Evolutionary conservation across 345 rosid genomes (phyloP).

Genomic region (Acer yangbiense): DNA sequence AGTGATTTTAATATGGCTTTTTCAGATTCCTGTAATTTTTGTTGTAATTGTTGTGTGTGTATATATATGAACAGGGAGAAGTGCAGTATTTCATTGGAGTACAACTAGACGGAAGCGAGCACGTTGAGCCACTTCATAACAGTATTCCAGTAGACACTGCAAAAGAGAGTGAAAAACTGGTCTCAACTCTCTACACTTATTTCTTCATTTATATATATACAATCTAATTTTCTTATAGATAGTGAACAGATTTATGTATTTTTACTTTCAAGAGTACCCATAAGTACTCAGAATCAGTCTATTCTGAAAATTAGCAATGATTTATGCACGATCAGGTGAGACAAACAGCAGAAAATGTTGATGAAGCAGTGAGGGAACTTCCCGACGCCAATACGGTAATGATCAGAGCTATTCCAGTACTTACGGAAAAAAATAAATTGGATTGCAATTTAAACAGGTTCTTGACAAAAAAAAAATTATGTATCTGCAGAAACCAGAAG

Average conservation of each 20-base stretch:
- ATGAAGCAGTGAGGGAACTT: conserved; percentile 91
- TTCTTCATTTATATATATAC: background rate
- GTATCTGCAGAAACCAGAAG: conserved; percentile 80
- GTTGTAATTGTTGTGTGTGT: conserved; percentile 6
- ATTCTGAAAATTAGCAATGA: conserved; percentile 9
- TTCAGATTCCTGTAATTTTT: background rate
- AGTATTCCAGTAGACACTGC: conserved; percentile 67
- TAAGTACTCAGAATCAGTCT: background rate
- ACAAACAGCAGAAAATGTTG: conserved; percentile 83
- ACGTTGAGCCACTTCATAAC: conserved; percentile 79
- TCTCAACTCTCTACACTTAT: conserved; percentile 21
- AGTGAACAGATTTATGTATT: background rate
- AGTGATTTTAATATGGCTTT: background rate
- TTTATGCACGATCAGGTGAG: conserved; percentile 55
- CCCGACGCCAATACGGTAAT: conserved; percentile 92
- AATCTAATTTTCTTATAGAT: too few relatives aligned
- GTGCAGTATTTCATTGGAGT: conserved; percentile 98
- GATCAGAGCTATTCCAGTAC: conserved; percentile 1
- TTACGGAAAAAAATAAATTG: background rate
- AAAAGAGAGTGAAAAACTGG: conserved; percentile 72
- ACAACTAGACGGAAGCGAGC: conserved; percentile 91
- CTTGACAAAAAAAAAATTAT: conserved; percentile 11
- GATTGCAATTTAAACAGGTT: background rate
- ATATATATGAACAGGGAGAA: conserved; percentile 64
- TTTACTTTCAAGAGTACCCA: background rate